phyloP scores from a whole-genome alignment of 2,329 filamentous ascomycete species.

The Cercospora sp. region DNA sequence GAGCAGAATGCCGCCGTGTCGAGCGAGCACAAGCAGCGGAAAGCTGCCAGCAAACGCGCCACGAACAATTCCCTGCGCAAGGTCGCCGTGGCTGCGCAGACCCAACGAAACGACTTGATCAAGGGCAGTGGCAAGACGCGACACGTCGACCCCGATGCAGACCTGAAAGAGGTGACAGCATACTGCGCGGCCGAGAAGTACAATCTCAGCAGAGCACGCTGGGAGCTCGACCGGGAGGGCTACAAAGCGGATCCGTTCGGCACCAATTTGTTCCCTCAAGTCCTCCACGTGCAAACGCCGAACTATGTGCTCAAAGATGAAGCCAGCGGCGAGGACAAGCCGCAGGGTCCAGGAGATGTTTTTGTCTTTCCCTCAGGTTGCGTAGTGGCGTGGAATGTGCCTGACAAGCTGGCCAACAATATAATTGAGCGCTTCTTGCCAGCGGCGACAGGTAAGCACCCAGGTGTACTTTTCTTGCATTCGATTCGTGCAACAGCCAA shows the following conservation, averaged over 20 bases:
- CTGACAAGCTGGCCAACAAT: conserved; percentile 68
- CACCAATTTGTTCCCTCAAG: conserved; percentile 64
- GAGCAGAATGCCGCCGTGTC: conserved; percentile 19
- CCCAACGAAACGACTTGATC: conserved; percentile 53
- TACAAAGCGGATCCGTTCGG: conserved; percentile 63
- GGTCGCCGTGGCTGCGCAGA: conserved; percentile 82
- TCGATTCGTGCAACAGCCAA: neutral
- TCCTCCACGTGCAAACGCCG: conserved; percentile 59
- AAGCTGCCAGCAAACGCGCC: conserved; percentile 49
- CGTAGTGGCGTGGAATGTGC: conserved; percentile 86
- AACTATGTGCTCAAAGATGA: conserved; percentile 43
- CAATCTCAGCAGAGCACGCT: conserved; percentile 58
- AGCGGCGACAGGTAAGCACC: conserved; percentile 63
- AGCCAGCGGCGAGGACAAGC: conserved; percentile 46
- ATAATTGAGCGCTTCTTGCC: conserved; percentile 72
- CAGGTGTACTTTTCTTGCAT: neutral
- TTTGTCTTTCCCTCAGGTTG: conserved; percentile 96
- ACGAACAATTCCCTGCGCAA: conserved; percentile 76
- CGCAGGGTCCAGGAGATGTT: conserved; percentile 65
- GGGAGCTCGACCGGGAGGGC: conserved; percentile 58
- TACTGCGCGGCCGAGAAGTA: conserved; percentile 70
- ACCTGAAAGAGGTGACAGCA: conserved; percentile 58
- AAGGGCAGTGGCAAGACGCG: conserved; percentile 47
- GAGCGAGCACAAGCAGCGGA: conserved; percentile 43
- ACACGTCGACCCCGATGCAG: conserved; percentile 49